Base-by-base conservation (phyloP, 1,139 yeast genomes). In the Yamadazyma membranifaciens region DNA sequence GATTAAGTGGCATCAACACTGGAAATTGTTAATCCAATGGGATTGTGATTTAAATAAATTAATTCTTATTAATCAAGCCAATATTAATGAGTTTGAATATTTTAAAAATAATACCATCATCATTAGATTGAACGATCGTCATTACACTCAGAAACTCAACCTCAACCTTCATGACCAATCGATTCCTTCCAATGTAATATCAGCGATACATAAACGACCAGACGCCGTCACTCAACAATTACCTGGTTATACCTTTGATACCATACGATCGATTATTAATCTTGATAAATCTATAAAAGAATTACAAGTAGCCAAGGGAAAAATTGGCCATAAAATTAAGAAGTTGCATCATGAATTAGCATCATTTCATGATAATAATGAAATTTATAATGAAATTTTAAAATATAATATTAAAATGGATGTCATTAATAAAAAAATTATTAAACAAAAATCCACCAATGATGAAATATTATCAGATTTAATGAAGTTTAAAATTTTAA, bases 241-340 rank as follows among this genome's bases (percentile, higher is more conserved):
- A 2, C 38, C 41, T 1, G 17, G 39, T 20, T 42, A 70, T 45
- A 48, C 65, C 2, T 63, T 65, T 42, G 75, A 71, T 44, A 49
- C 61, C 9, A 59, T 69, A 5, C 54, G 77, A 34, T 56, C 68
- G 1, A 42, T 70, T 9, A 59, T 55, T 40, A 65, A 60, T 38
- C 52, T 70, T 20, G 44, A 56, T 17, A 50, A 51, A 31, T 65
- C 75, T 0, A 45, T 67, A 2, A 56, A 55, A 25, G 77, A 71
- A 42, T 52, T 69, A 32, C 34, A 45, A 6, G 24, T 39, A 2
- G 50, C 64, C 6, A 62, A 61, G 34, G 26, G 9, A 12, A 20
- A 5, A 10, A 33, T 40, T 10, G 20, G 31, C 13, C 10, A 20
- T 9, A 26, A 30, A 20, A 40, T 40, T 10, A 12, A 13, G 4